Evolutionary conservation across 2,329 filamentous ascomycete species (phyloP), one percentile per base, ranked within the genome.

Genomic region (Zymoseptoria ardabiliae): DNA sequence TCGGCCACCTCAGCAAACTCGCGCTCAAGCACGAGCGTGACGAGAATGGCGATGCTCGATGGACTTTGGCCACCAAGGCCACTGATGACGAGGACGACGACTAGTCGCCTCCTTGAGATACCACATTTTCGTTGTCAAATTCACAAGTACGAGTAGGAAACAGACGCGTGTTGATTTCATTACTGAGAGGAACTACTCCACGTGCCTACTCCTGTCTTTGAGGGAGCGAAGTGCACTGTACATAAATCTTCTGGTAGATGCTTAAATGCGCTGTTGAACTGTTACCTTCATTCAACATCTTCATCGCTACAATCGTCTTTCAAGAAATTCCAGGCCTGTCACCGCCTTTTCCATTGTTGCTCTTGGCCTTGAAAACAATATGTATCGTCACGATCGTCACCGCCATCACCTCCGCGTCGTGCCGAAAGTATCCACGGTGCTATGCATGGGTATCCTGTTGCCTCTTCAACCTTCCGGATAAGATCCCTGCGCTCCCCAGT

Each of bases 1-100:
- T 87, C 67, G 80, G 79, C 54, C 82, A 84, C 65, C 79, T 87
- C 62, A 82, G 81, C 76, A 86, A 86, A 78, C 76, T 87, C 63
- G 81, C 83, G 41, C 73, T 86, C 66, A 80, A 82, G 74, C 82
- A 85, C 72, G 81, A 83, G 70, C 72, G 69, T 55, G 81, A 83
- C 67, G 78, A 78, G 67, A 69, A 77, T 64, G 72, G 70, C 54
- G 73, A 72, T 55, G 72, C 72, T 65, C 72, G 78, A 57, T 82
- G 76, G 70, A 68, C 75, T 53, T 70, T 81, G 61, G 74, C 72
- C 51, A 71, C 74, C 52, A 79, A 77, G 71, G 73, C 73, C 9
- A 65, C 66, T 20, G 75, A 78, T 48, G 78, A 80, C 63, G 77
- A 77, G 58, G 77, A 79, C 51, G 78, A 81, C 56, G 78, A 79